Percentiles rank a stretch among this genome's conserved stretches.
Evolutionary conservation across 345 rosid species (phyloP).

Genomic region (Eucalyptus caleyi): DNA sequence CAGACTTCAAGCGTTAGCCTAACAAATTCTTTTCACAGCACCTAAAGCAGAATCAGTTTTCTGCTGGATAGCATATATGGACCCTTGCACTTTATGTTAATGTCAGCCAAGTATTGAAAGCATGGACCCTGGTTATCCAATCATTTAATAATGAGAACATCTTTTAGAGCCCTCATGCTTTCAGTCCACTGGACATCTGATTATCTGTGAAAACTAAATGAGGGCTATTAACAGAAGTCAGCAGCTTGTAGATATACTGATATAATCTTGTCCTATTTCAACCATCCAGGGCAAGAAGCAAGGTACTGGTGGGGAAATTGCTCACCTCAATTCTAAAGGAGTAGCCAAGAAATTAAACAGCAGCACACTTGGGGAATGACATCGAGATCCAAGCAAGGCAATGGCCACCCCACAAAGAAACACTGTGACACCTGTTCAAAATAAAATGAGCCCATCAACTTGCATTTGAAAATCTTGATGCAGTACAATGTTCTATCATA

Average conservation of each 20-base stretch:
- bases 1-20: neutral
- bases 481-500: neutral
- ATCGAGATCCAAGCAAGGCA: conserved; percentile 54
- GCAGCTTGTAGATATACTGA: neutral
- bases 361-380: conserved; percentile 85
- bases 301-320: neutral
- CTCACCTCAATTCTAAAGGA: conserved; percentile 78
- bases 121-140: neutral
- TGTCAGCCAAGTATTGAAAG: neutral
- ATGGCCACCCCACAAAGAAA: conserved; percentile 79
- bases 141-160: neutral
- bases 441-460: neutral
- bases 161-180: neutral
- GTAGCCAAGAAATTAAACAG: conserved; percentile 79
- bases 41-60: neutral
- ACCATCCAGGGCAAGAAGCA: neutral
- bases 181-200: neutral
- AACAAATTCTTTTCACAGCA: neutral
- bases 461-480: neutral
- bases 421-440: conserved; percentile 63
- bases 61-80: neutral
- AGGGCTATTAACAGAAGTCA: neutral
- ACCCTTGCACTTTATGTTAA: neutral
- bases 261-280: neutral
- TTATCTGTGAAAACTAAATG: neutral